Conservation (phyloP, 2,329 filamentous ascomycete species). For the Geosmithia putterillii region DNA sequence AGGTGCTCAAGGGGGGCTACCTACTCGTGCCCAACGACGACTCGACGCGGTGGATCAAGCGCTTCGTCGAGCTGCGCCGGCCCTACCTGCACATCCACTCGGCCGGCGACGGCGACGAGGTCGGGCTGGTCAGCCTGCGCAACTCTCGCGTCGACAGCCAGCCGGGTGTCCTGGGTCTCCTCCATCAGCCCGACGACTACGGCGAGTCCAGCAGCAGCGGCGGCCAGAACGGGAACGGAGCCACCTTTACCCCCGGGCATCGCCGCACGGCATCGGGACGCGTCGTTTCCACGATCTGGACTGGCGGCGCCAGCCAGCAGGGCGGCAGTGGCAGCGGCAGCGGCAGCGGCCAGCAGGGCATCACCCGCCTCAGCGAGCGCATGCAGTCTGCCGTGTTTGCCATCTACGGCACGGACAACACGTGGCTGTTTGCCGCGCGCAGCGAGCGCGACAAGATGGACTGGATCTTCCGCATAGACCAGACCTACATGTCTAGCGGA, state of each 20-base stretch:
- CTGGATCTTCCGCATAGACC: slow-evolving; percentile 92
- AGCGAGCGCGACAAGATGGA: slow-evolving; percentile 89
- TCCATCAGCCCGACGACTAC: slow-evolving; percentile 38
- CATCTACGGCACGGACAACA: slow-evolving; percentile 87
- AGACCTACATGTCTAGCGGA: slow-evolving; percentile 48
- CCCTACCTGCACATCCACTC: slow-evolving; percentile 90
- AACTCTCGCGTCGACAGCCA: slow-evolving; percentile 89
- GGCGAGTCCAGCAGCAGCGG: slow-evolving; percentile 15
- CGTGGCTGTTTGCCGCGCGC: slow-evolving; percentile 83
- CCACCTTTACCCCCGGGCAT: slow-evolving; percentile 31
- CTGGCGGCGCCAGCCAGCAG: slow-evolving; percentile 27
- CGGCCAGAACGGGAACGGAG: slow-evolving; percentile 16
- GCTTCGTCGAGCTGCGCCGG: slow-evolving; percentile 82
- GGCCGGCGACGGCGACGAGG: slow-evolving; percentile 75
- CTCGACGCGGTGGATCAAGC: slow-evolving; percentile 75
- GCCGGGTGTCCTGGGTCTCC: slow-evolving; percentile 70
- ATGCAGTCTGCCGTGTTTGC: slow-evolving; percentile 73
- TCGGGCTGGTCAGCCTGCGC: slow-evolving; percentile 76
- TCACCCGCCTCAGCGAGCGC: slow-evolving; percentile 43
- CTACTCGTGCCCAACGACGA: slow-evolving; percentile 75
- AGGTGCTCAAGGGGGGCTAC: slow-evolving; percentile 75
- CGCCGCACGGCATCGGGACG: slow-evolving; percentile 37
- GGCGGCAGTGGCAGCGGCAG: slow-evolving; percentile 9
- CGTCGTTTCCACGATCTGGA: slow-evolving; percentile 43
- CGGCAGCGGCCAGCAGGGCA: slow-evolving; percentile 19